Evolutionary conservation across 2,329 filamentous ascomycete species (phyloP), one percentile per base, ranked within the genome.

Genomic region (Verticillium dahliae): DNA sequence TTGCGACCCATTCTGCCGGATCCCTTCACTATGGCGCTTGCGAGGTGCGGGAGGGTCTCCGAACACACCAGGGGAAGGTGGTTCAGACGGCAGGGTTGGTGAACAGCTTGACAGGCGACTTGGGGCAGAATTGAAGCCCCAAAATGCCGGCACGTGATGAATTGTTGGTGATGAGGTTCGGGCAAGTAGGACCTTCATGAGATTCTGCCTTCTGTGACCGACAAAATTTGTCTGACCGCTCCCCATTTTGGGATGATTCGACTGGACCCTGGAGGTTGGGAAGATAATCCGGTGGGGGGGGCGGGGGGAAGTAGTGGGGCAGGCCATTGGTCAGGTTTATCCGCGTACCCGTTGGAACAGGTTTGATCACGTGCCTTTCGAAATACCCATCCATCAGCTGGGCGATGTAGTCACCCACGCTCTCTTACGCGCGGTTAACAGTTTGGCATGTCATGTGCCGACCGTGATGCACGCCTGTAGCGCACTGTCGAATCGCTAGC

Each of bases 1-100:
- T 89, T 89, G 72, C 91, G 86, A 73, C 91, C 91, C 91, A 94
- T 94, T 68, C 72, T 78, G 73, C 64, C 66, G 50, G 62, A 60
- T 59, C 27, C 22, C 58, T 38, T 41, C 33, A 27, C 39, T 27
- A 7, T 54, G 55, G 33, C 18, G 45, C 22, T 22, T n/a, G 45
- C 45, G 45, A 5, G 18, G 11, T 52, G 18, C 9, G 45, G 22
- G 9, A 52, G 45, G 9, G 45, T 18, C 10, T n/a, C 45, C 18
- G 18, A 52, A 52, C 45, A 22, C 45, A 52, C 45, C 45, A 22
- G 18, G 2, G 10, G 18, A 22, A 52, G 45, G 45, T 52, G 45
- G 18, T 22, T 5, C 45, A 52, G 18, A 52, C 22, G 18, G 45
- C 45, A 52, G 45, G n/a, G 45, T 31, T 9, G 6, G 11, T 11